Base-by-base conservation (phyloP, 2,329 filamentous ascomycete genomes). In the Mycosphaerella sp. region DNA sequence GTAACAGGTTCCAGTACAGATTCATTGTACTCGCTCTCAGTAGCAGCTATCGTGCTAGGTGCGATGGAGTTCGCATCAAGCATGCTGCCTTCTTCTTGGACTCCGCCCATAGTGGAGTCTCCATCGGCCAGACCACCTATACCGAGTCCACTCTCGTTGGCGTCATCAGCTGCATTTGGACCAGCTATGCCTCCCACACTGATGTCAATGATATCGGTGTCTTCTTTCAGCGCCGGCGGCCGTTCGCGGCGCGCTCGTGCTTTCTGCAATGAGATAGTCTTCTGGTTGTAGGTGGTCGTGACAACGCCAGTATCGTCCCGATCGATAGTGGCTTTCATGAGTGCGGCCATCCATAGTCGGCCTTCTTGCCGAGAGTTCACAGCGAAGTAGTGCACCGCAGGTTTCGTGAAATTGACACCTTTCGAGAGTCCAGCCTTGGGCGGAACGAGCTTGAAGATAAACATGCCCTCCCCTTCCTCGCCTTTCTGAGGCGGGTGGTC, bases 291-390 rank as follows among this genome's bases (percentile, higher is more conserved):
- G 3, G 90, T 95, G 3, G 88, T 93, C 17, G 89, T 90, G 56
- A 95, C 85, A 8, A 86, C 82, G 57, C 86, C 81, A 50, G 64
- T 64, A 65, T 82, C 74, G 63, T 98, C 93, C 57, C 92, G 86
- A 68, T 97, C 92, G 64, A 98, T 98, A 1, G 93, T 98, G 9
- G 93, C 93, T 74, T 98, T 98, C 89, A 98, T 95, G 48, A 98
- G 76, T 5, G 93, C 93, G 4, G 90, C 93, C 93, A 98, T 98
- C 93, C 93, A 98, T 40, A 95, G 76, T 10, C 93, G 84, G 12
- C 93, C 93, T 67, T 93, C 83, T 64, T 89, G 84, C 55, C 96
- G 76, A 64, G 87, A 95, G 49, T 95, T 91, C 21, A 96, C 90
- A 4, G 95, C 93, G 70, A 98, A 98, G 71, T 96, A 97, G 70